These are phyloP conservation scores for Ambrosia hybrid DNA, from an alignment of 140 eudicot species.

Conservation along the genomic window DNA sequence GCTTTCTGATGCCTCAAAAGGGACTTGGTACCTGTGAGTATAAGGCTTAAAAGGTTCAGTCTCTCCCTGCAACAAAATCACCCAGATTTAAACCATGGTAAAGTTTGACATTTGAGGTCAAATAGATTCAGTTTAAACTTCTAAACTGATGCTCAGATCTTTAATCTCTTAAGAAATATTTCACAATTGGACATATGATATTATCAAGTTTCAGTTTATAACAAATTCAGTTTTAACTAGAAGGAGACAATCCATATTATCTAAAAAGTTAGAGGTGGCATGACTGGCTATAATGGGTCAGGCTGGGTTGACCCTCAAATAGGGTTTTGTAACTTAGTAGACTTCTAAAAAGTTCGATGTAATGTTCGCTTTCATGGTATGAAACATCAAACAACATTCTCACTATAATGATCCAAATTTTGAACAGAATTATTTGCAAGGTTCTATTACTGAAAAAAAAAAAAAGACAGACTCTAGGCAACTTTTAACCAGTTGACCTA, in stretches of 20 bases:
- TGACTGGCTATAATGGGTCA: neutral
- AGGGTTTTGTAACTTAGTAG: slow-evolving; percentile 1
- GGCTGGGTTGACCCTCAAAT: too few relatives aligned
- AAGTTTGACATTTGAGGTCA: slow-evolving; percentile 25
- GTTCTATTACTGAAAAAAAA: neutral
- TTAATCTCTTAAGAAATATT: neutral
- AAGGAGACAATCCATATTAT: too few relatives aligned
- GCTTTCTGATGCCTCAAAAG: slow-evolving; percentile 67
- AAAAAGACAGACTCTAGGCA: neutral
- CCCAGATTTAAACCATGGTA: slow-evolving; percentile 1
- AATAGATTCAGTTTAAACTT: slow-evolving; percentile 10
- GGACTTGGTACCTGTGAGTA: slow-evolving; percentile 61
- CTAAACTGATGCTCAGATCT: neutral
- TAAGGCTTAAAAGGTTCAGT: slow-evolving; percentile 69
- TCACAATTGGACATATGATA: neutral
- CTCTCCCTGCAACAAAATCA: slow-evolving; percentile 67
- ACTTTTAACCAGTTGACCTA: neutral
- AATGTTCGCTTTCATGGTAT: too few relatives aligned
- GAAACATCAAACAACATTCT: neutral
- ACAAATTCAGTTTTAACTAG: too few relatives aligned
- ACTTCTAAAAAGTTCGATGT: too few relatives aligned
- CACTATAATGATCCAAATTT: neutral
- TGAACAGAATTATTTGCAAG: neutral
- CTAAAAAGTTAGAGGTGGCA: slow-evolving; percentile 2
- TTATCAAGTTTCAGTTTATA: neutral